Evolutionary conservation across 768 basidiomycete genomes (phyloP).

Genomic region (Atractiella rhizophila): DNA sequence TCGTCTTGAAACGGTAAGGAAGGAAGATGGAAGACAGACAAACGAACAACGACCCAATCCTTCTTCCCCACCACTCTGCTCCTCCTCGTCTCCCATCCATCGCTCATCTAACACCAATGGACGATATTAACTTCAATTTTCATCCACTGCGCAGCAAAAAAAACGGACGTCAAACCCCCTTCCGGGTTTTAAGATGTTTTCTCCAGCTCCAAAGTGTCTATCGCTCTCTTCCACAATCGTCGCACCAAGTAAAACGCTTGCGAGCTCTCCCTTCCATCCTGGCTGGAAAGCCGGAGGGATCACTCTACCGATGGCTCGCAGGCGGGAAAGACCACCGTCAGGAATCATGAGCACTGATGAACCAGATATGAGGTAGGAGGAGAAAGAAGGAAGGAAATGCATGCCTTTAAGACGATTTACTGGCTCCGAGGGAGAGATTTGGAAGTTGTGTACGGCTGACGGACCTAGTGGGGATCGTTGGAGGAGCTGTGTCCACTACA

Average conservation of each 20-base stretch:
- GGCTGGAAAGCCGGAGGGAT: slow-evolving; percentile 27
- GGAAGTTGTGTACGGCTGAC: slow-evolving; percentile 66
- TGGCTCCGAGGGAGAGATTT: slow-evolving; percentile 27
- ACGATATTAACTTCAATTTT: too few relatives aligned
- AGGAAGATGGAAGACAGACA: slow-evolving; percentile 45
- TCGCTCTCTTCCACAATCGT: slow-evolving; percentile 62
- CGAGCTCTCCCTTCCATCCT: too few relatives aligned
- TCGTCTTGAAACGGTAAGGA: too few relatives aligned
- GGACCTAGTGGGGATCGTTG: slow-evolving; percentile 55
- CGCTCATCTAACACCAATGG: too few relatives aligned
- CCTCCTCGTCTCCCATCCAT: slow-evolving; percentile 94
- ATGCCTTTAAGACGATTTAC: slow-evolving; percentile 58
- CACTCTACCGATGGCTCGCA: slow-evolving; percentile 69
- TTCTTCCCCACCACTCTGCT: slow-evolving; percentile 52
- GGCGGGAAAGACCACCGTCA: slow-evolving; percentile 88
- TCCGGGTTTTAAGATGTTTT: slow-evolving; percentile 74
- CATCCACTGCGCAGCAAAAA: slow-evolving; percentile 20
- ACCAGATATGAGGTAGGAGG: too few relatives aligned
- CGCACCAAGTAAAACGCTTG: slow-evolving; percentile 72
- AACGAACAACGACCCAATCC: slow-evolving; percentile 71
- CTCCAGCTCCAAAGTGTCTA: slow-evolving; percentile 80
- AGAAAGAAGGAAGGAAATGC: too few relatives aligned
- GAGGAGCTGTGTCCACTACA: slow-evolving; percentile 54
- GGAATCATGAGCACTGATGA: slow-evolving; percentile 90
- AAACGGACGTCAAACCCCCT: slow-evolving; percentile 29